Conservation (phyloP, 1,284 basidiomycete genomes). For the Mycosarcoma maydis region DNA sequence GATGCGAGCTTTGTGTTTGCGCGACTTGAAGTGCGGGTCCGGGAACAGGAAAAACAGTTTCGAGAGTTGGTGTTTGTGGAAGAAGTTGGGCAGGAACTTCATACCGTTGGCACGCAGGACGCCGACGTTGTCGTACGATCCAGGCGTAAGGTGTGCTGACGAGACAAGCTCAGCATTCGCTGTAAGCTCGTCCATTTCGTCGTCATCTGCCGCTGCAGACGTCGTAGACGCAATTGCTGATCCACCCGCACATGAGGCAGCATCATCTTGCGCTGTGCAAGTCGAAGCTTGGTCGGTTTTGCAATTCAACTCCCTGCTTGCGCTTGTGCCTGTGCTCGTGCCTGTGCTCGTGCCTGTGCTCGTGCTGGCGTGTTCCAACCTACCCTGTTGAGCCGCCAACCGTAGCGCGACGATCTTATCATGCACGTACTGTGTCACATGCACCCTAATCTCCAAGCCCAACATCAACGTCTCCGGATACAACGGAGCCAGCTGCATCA, state of each 20-base stretch:
- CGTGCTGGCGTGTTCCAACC: conserved; percentile 13
- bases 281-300: no score
- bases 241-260: no score
- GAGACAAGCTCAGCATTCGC: conserved; percentile 31
- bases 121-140: conserved; percentile 85
- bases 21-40: conserved; percentile 97
- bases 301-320: background rate
- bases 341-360: background rate
- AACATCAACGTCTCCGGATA: conserved; percentile 94
- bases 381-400: conserved; percentile 67
- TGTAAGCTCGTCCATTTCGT: conserved; percentile 51
- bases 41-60: conserved; percentile 98
- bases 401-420: conserved; percentile 92
- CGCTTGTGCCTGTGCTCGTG: background rate
- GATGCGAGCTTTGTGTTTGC: conserved; percentile 96
- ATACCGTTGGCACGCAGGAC: conserved; percentile 95
- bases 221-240: background rate
- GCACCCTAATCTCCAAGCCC: conserved; percentile 95
- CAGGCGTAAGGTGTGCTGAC: conserved; percentile 67
- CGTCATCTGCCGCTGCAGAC: conserved; percentile 39
- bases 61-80: conserved; percentile 79
- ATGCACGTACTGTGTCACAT: conserved; percentile 94
- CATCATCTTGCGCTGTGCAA: no score
- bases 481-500: conserved; percentile 87
- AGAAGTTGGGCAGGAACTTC: conserved; percentile 99